phyloP scores from a whole-genome alignment of 306 rosid genomes.

The Inga leiocalycina region DNA sequence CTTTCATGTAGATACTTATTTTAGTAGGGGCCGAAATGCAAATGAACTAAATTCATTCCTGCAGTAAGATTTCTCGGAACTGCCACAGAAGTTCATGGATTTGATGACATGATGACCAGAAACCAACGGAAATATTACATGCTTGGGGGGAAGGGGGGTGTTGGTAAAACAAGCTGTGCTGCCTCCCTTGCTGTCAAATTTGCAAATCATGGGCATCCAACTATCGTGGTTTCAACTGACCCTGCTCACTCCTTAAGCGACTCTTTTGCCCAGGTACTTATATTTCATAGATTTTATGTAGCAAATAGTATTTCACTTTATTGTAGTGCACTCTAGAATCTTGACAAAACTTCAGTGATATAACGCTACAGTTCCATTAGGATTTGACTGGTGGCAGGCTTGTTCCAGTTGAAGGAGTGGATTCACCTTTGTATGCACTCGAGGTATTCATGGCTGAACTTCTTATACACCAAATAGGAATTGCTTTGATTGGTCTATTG shows the following conservation, averaged over 20 bases:
- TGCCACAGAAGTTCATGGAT: conserved; percentile 39
- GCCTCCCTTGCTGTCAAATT: conserved; percentile 76
- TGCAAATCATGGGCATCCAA: conserved; percentile 86
- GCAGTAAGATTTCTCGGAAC: conserved; percentile 41
- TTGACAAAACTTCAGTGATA: conserved; percentile 12
- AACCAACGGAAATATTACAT: conserved; percentile 42
- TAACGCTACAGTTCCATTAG: conserved; percentile 35
- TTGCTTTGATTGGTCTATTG: conserved; percentile 12
- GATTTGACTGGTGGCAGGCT: conserved; percentile 87
- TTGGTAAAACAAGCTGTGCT: conserved; percentile 51
- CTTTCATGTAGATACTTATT: conserved; percentile 2
- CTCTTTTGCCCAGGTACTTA: conserved; percentile 80
- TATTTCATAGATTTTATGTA: neutral
- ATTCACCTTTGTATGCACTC: conserved; percentile 78
- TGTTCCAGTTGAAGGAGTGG: conserved; percentile 79
- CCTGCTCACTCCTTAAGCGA: conserved; percentile 96
- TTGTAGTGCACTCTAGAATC: conserved; percentile 25
- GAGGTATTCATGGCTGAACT: conserved; percentile 53
- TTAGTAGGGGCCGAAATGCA: conserved; percentile 1
- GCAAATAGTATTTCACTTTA: neutral
- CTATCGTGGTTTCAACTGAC: conserved; percentile 89
- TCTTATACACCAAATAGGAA: neutral
- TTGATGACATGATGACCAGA: conserved; percentile 43
- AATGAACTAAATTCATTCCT: neutral
- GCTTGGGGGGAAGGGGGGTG: conserved; percentile 51